Evolutionary conservation across 345 rosid genomes (phyloP).

Genomic region (Bruguiera parviflora): DNA sequence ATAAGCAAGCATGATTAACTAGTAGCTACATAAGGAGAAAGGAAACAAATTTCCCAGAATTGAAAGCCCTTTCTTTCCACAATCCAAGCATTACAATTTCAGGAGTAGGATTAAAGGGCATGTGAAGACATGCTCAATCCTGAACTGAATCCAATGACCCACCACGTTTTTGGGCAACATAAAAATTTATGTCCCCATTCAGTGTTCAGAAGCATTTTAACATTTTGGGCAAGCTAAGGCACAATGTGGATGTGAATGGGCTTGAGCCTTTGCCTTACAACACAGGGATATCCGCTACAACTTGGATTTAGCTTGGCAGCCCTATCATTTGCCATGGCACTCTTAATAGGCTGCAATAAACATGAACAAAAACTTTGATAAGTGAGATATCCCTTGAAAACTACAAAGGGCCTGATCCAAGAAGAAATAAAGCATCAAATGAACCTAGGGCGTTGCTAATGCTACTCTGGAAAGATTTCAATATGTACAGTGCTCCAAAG

Average conservation of each 20-base stretch:
- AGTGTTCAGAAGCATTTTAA: slow-evolving; percentile 18
- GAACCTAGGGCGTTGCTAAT: neutral
- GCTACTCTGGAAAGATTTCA: too few species aligned
- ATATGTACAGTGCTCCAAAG: too few species aligned
- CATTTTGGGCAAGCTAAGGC: slow-evolving; percentile 26
- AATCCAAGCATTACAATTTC: slow-evolving; percentile 12
- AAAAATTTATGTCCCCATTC: slow-evolving; percentile 14
- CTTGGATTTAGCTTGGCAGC: neutral
- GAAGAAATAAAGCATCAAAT: neutral
- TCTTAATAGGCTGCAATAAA: slow-evolving; percentile 24
- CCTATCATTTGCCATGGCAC: slow-evolving; percentile 13
- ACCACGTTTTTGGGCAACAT: slow-evolving; percentile 10
- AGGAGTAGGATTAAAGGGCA: slow-evolving; percentile 9
- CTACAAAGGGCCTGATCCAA: neutral
- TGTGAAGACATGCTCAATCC: slow-evolving; percentile 20
- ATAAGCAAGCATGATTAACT: neutral
- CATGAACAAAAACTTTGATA: neutral
- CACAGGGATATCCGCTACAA: slow-evolving; percentile 8
- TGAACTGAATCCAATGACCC: slow-evolving; percentile 12
- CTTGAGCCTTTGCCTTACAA: slow-evolving; percentile 15
- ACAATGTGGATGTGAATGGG: slow-evolving; percentile 10
- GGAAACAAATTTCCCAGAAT: slow-evolving; percentile 4
- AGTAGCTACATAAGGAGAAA: neutral
- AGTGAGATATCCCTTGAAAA: neutral
- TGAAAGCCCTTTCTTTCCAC: slow-evolving; percentile 4